Base-by-base conservation (phyloP, 75 land plant genomes). In the Sequoia sempervirens region DNA sequence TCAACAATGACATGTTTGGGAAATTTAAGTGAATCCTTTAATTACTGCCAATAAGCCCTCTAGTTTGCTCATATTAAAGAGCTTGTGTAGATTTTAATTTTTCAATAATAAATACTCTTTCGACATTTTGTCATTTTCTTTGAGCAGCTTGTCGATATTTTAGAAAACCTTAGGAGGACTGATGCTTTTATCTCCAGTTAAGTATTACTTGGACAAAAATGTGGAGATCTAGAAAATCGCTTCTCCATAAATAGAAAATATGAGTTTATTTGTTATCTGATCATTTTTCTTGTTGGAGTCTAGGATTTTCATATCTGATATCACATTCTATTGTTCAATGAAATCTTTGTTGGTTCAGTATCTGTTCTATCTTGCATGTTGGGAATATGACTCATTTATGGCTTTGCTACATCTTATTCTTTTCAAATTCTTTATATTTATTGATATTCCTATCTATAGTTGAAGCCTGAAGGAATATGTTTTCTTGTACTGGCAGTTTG, bases 401-500 rank as follows among this genome's bases (percentile, higher is more conserved):
- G 11, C 45, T 76, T 40, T 78, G 46, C 28, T 15, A 81, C 26
- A 78, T 47, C 34, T 17, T 20, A 11, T 78, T 4, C 46, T 43
- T 45, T 26, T 45, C 28, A 45, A 78, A n/a, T 43, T 45, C n/a
- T 13, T 11, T 78, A 12, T n/a, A 23, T 78, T n/a, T n/a, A 45
- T 12, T n/a, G 50, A 78, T 7, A 70, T 70, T 70, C 73, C 73
- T 78, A 78, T 78, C 45, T 78, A 78, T 78, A 11, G 30, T 45
- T 78, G 41, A 78, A 50, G 53, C 53, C 53, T 50, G 53, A n/a
- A 78, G 52, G 11, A 78, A n/a, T 47, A 78, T 78, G 30, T 45
- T 52, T 70, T 41, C 38, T 36, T 82, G 23, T 43, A 81, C 12
- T 37, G 85, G 93, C 88, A 88, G 86, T 72, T 13, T 85, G 30